phyloP scores from a whole-genome alignment of 2,329 filamentous ascomycete species.

The Ophiostoma sp. region DNA sequence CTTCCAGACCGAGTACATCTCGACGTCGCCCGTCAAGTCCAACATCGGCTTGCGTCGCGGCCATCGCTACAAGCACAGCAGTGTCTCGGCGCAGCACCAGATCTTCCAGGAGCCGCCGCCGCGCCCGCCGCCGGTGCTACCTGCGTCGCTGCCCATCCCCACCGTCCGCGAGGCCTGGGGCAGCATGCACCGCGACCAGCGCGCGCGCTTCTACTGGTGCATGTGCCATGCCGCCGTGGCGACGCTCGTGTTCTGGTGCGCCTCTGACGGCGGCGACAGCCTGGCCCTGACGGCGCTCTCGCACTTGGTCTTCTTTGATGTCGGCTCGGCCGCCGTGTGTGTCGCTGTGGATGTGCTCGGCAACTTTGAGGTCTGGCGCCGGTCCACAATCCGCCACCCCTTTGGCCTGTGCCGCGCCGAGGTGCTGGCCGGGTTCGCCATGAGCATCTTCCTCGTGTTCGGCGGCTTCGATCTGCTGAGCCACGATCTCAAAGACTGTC shows the following conservation, averaged over 20 bases:
- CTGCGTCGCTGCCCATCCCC: conserved; percentile 85
- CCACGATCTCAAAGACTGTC: conserved; percentile 86
- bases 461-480: conserved; percentile 94
- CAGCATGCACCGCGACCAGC: conserved; percentile 86
- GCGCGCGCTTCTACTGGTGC: conserved; percentile 78
- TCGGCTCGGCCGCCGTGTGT: conserved; percentile 83
- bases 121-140: conserved; percentile 78
- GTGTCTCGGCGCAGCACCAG: conserved; percentile 79
- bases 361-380: conserved; percentile 97
- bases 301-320: conserved; percentile 92
- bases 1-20: conserved; percentile 77
- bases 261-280: conserved; percentile 61
- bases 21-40: conserved; percentile 70
- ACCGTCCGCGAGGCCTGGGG: conserved; percentile 81
- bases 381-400: conserved; percentile 85
- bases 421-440: conserved; percentile 89
- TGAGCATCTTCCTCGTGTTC: conserved; percentile 94
- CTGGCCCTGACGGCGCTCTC: conserved; percentile 88
- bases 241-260: conserved; percentile 77
- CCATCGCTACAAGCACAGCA: conserved; percentile 97
- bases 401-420: conserved; percentile 90
- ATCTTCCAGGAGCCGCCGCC: conserved; percentile 91
- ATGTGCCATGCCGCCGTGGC: conserved; percentile 80
- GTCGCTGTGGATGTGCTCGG: conserved; percentile 87
- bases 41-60: conserved; percentile 87